Evolutionary conservation across 2,329 filamentous ascomycete genomes (phyloP).

Genomic region (Aspergillus nomiae): DNA sequence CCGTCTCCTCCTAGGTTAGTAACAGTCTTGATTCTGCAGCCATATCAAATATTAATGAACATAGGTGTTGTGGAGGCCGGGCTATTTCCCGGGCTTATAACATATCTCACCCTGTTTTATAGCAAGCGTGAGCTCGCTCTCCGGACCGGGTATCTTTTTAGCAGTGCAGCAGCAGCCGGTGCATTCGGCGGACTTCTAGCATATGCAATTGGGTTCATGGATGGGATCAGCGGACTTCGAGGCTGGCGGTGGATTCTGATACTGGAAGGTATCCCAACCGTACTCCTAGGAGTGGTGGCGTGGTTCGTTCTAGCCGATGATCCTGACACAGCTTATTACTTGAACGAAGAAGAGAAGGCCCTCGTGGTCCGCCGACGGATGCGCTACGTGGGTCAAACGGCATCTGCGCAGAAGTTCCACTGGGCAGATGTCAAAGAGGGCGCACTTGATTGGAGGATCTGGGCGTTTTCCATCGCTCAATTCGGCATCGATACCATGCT

Average conservation of each 20-base stretch:
- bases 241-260: constrained; percentile 75
- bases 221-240: constrained; percentile 62
- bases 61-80: constrained; percentile 68
- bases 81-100: constrained; percentile 67
- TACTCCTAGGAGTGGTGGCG: constrained; percentile 58
- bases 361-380: constrained; percentile 56
- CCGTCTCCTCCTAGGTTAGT: constrained; percentile 59
- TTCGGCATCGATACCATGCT: constrained; percentile 77
- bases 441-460: constrained; percentile 75
- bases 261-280: constrained; percentile 58
- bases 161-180: constrained; percentile 66
- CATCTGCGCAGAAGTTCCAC: constrained; percentile 56
- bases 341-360: constrained; percentile 60
- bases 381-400: constrained; percentile 53
- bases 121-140: constrained; percentile 71
- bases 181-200: constrained; percentile 73
- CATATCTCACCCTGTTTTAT: constrained; percentile 76
- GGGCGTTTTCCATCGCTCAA: constrained; percentile 67
- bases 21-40: too few relatives aligned
- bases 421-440: constrained; percentile 67
- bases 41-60: background rate
- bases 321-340: constrained; percentile 65
- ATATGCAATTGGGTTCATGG: constrained; percentile 73
- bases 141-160: constrained; percentile 72
- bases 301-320: constrained; percentile 66